A percentile compares a stretch with the other conserved stretches of the same genome.
Conservation (phyloP, 371 early-diverging fungal genomes). For the Dichotomocladium elegans region DNA sequence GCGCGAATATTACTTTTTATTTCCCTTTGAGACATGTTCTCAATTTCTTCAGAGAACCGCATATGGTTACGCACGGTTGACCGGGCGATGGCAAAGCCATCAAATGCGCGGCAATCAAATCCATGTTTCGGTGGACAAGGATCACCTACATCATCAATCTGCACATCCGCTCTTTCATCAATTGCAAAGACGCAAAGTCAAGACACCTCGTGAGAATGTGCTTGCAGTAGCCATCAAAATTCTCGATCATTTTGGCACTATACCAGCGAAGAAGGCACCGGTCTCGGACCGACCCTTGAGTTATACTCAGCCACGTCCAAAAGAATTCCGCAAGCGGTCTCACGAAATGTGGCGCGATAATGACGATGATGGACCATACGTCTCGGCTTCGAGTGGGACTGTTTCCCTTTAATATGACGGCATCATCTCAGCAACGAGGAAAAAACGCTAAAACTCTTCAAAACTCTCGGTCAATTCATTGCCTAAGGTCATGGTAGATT, state of each 20-base stretch:
- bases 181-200: slow-evolving; percentile 76
- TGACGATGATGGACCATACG: slow-evolving; percentile 9
- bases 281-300: slow-evolving; percentile 89
- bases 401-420: neutral
- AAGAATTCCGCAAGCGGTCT: slow-evolving; percentile 58
- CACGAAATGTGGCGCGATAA: slow-evolving; percentile 57
- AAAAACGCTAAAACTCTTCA: slow-evolving; percentile 34
- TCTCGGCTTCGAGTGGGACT: neutral
- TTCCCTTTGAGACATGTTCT: slow-evolving; percentile 78
- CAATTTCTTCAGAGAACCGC: slow-evolving; percentile 74
- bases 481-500: slow-evolving; percentile 87
- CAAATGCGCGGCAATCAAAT: slow-evolving; percentile 34
- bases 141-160: neutral
- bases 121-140: slow-evolving; percentile 4
- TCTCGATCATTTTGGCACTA: slow-evolving; percentile 83
- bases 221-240: slow-evolving; percentile 75
- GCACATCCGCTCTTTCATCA: slow-evolving; percentile 55
- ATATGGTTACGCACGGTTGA: slow-evolving; percentile 79
- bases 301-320: slow-evolving; percentile 79
- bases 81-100: slow-evolving; percentile 55
- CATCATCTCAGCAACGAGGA: neutral
- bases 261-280: slow-evolving; percentile 89
- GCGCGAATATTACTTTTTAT: slow-evolving; percentile 65
- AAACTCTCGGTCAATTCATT: slow-evolving; percentile 75
- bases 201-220: slow-evolving; percentile 68